Evolutionary conservation across 805 yeast species (phyloP).

Genomic region (Candida argentea): DNA sequence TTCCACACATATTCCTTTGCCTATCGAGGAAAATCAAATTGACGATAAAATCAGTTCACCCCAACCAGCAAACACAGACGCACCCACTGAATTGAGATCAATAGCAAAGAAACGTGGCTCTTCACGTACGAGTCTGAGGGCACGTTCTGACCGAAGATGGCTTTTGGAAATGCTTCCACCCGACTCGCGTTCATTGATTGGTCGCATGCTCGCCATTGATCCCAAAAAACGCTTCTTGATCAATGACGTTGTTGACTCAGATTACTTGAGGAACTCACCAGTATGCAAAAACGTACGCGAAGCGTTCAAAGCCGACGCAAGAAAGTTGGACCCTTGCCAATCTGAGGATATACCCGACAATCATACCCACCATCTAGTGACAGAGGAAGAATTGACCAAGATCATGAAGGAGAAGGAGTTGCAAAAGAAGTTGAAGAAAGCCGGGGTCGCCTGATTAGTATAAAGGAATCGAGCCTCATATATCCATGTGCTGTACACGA

Average conservation of each 20-base stretch:
- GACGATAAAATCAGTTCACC: too few relatives aligned
- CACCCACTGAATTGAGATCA: too few relatives aligned
- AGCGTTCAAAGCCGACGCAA: too few relatives aligned
- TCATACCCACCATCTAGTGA: conserved; percentile 59
- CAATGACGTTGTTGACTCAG: conserved; percentile 43
- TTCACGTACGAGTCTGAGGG: too few relatives aligned
- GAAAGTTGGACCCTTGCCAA: conserved; percentile 2
- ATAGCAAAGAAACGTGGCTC: too few relatives aligned
- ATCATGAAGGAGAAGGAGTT: conserved; percentile 21
- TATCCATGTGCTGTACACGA: too few relatives aligned
- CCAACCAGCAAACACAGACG: too few relatives aligned
- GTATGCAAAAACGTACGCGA: conserved; percentile 33
- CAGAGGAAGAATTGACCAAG: conserved; percentile 49
- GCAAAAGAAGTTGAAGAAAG: conserved; percentile 2
- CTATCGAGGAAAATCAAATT: too few relatives aligned
- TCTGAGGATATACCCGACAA: conserved; percentile 14
- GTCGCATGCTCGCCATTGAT: conserved; percentile 54
- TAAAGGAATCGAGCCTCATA: too few relatives aligned
- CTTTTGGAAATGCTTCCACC: conserved; percentile 63
- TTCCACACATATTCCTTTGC: too few relatives aligned
- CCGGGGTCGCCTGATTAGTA: too few relatives aligned
- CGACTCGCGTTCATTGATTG: conserved; percentile 50
- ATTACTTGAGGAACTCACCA: conserved; percentile 49
- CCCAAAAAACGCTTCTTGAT: conserved; percentile 50
- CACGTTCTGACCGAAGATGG: too few relatives aligned